Evolutionary conservation across 495 filamentous ascomycete species (phyloP).

Genomic region (Cercophora newfieldiana): DNA sequence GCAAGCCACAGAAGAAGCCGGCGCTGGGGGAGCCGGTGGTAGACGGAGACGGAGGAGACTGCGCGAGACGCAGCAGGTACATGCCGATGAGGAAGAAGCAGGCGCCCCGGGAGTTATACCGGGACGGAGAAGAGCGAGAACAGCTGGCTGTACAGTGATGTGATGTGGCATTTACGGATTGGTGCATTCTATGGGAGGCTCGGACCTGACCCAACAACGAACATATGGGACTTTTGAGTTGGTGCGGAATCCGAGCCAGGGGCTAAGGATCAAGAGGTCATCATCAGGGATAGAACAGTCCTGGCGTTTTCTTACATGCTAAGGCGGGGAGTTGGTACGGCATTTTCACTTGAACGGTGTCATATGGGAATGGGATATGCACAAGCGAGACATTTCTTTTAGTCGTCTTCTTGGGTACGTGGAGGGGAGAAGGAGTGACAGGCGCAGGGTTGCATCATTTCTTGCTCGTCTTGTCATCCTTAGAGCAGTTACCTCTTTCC

Average conservation of each 20-base stretch:
- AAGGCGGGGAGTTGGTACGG: neutral
- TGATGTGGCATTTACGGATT: slow-evolving; percentile 32
- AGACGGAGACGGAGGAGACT: slow-evolving; percentile 72
- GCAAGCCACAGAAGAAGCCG: slow-evolving; percentile 85
- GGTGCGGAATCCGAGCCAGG: neutral
- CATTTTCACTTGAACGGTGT: neutral
- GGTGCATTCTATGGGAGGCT: neutral
- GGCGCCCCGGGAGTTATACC: slow-evolving; percentile 31
- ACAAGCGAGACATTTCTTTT: too few species aligned
- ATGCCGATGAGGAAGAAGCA: slow-evolving; percentile 75
- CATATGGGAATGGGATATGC: neutral
- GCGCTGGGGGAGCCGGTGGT: slow-evolving; percentile 56
- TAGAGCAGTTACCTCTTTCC: too few species aligned
- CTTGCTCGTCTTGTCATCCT: too few species aligned
- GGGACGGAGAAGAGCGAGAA: slow-evolving; percentile 54
- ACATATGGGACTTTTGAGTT: neutral
- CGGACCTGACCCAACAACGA: neutral
- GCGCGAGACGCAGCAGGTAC: slow-evolving; percentile 71
- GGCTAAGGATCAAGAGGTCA: neutral
- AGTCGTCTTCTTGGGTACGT: too few species aligned
- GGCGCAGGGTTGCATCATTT: too few species aligned
- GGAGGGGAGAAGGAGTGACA: too few species aligned
- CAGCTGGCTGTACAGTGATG: slow-evolving; percentile 58
- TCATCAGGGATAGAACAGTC: neutral
- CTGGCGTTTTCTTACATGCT: neutral